Conservation (phyloP, 2,329 filamentous ascomycete genomes). For the Fusarium decemcellulare region DNA sequence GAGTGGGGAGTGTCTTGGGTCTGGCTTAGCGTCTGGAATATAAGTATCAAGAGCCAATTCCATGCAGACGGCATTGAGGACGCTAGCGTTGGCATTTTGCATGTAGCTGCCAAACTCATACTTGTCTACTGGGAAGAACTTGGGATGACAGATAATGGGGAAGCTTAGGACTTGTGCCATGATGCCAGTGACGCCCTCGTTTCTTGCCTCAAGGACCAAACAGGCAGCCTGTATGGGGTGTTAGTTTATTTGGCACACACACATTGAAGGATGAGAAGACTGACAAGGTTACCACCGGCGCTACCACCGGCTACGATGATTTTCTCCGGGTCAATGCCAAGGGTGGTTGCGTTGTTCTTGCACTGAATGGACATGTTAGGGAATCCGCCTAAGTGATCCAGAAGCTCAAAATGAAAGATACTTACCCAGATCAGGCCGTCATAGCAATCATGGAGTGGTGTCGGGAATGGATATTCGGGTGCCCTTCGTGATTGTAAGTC, state of each 20-base stretch:
- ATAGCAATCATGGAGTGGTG: slow-evolving; percentile 38
- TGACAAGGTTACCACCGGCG: slow-evolving; percentile 39
- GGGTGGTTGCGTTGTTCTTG: slow-evolving; percentile 30
- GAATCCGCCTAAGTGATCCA: no score
- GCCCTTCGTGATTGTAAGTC: slow-evolving; percentile 21
- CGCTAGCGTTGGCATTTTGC: slow-evolving; percentile 31
- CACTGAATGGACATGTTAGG: slow-evolving; percentile 24
- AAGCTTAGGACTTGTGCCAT: slow-evolving; percentile 42
- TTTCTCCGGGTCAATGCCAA: slow-evolving; percentile 35
- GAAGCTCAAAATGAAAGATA: no score
- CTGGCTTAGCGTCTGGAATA: slow-evolving; percentile 10
- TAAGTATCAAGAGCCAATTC: slow-evolving; percentile 33
- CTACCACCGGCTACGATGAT: slow-evolving; percentile 42
- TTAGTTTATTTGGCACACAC: background rate
- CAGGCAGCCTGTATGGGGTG: slow-evolving; percentile 28
- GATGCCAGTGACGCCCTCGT: slow-evolving; percentile 31
- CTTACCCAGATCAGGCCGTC: slow-evolving; percentile 43
- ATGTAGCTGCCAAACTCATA: slow-evolving; percentile 43
- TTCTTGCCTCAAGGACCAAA: slow-evolving; percentile 23
- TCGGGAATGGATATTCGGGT: slow-evolving; percentile 42
- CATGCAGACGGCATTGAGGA: slow-evolving; percentile 21
- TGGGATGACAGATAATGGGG: slow-evolving; percentile 40
- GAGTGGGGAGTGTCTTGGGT: slow-evolving; percentile 41
- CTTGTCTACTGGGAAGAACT: slow-evolving; percentile 37
- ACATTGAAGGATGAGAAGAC: rapidly evolving